Evolutionary conservation across 352 stramenopile genomes (phyloP).

Genomic region (Globisporangium abappressorium): DNA sequence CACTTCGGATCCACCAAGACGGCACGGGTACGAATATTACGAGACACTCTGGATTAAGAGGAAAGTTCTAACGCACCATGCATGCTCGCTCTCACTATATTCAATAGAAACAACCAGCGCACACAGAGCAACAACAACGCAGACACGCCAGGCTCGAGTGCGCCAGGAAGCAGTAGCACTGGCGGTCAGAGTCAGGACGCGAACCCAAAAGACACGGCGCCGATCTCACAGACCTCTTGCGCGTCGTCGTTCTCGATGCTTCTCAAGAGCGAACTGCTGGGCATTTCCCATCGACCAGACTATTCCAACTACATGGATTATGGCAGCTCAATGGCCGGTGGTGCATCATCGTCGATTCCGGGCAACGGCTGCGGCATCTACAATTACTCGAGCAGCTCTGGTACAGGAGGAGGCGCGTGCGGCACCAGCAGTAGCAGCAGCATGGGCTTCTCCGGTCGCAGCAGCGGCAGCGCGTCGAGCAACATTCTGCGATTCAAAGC

Average conservation of each 20-base stretch:
- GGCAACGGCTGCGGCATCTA: conserved; percentile 25
- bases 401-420: conserved; percentile 11
- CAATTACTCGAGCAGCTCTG: conserved; percentile 18
- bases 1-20: conserved; percentile 39
- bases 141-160: conserved; percentile 11
- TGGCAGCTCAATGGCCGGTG: conserved; percentile 10
- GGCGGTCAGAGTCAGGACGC: background rate
- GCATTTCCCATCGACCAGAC: conserved; percentile 32
- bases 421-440: conserved; percentile 30
- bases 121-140: conserved; percentile 17
- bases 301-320: conserved; percentile 27
- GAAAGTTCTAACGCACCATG: background rate
- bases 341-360: conserved; percentile 7
- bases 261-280: conserved; percentile 71
- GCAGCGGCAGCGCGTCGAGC: conserved; percentile 32
- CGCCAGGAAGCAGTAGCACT: background rate
- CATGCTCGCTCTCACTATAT: background rate
- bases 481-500: conserved; percentile 80
- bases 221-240: conserved; percentile 11
- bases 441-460: conserved; percentile 28
- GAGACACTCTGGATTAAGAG: background rate
- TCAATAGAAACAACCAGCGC: conserved; percentile 15
- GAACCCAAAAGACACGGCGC: conserved; percentile 8
- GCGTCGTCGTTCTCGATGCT: conserved; percentile 69
- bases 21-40: conserved; percentile 16